These are phyloP conservation scores for Neonectria hederae DNA, from an alignment of 2,329 filamentous ascomycete genomes.

Conservation along the genomic window DNA sequence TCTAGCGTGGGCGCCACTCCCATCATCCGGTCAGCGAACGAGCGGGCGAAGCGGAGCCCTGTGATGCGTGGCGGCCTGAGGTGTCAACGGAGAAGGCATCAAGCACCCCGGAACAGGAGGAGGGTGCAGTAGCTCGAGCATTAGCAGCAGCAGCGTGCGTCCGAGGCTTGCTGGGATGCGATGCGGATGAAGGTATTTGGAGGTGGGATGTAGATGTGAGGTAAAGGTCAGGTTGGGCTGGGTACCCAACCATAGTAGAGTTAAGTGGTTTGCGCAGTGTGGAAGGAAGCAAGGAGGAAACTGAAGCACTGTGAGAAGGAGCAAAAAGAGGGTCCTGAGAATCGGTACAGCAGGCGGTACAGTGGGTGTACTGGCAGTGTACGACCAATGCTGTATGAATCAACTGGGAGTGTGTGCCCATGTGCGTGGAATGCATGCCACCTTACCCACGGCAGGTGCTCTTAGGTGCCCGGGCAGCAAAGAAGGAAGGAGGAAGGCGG, in stretches of 20 bases:
- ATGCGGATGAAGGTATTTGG: conserved; percentile 23
- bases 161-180: conserved; percentile 17
- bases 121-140: conserved; percentile 31
- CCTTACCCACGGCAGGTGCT: background rate
- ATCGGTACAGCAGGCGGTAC: background rate
- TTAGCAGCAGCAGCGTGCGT: conserved; percentile 21
- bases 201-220: conserved; percentile 1
- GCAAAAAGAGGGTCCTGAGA: background rate
- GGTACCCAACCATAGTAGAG: conserved; percentile 8
- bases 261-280: conserved; percentile 3
- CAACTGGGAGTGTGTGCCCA: background rate
- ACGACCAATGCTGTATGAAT: background rate
- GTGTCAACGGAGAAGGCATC: conserved; percentile 15
- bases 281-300: background rate
- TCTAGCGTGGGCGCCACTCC: conserved; percentile 40
- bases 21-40: conserved; percentile 42
- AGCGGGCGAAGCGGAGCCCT: conserved; percentile 34
- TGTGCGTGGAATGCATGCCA: background rate
- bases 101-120: conserved; percentile 18
- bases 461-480: background rate
- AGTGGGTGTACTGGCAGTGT: background rate
- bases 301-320: background rate
- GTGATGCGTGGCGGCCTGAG: conserved; percentile 27
- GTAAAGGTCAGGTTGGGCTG: conserved; percentile 19
- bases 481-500: background rate